These are phyloP conservation scores for Cutaneotrichosporon mucoides DNA, from an alignment of 1,284 basidiomycete species.

Conservation along the genomic window DNA sequence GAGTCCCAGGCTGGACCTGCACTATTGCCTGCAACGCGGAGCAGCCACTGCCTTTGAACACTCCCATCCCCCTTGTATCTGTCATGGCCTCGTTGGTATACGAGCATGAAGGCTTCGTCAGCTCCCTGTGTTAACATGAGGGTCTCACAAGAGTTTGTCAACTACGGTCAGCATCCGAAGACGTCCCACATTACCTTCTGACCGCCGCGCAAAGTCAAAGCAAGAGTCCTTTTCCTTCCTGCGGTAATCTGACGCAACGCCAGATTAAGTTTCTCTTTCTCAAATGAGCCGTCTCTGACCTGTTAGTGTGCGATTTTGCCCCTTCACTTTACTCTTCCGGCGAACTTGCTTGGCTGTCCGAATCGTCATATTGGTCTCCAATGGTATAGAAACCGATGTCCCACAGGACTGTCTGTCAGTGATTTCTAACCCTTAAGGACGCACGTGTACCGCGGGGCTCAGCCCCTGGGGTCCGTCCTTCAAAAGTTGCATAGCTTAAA, in stretches of 20 bases:
- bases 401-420: conserved; percentile 30
- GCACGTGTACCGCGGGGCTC: conserved; percentile 26
- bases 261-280: conserved; percentile 8
- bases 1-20: conserved; percentile 32
- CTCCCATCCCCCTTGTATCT: conserved; percentile 19
- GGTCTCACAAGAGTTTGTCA: not conserved
- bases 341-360: conserved; percentile 15
- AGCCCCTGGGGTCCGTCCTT: conserved; percentile 72
- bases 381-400: conserved; percentile 38
- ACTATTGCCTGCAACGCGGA: conserved; percentile 26
- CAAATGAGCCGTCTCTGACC: conserved; percentile 1
- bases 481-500: conserved; percentile 62
- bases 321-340: too few relatives aligned
- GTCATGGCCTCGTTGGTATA: conserved; percentile 24
- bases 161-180: not conserved
- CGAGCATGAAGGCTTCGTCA: conserved; percentile 19
- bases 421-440: not conserved
- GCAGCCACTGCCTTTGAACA: conserved; percentile 35
- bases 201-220: conserved; percentile 10
- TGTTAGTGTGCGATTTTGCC: too few relatives aligned
- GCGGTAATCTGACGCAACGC: not conserved
- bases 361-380: conserved; percentile 9
- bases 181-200: not conserved
- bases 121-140: not conserved
- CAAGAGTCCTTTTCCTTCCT: not conserved